Evolutionary conservation across 768 basidiomycete genomes (phyloP), one percentile per base, ranked within the genome.

Genomic region (Rhodosporidiobolus sp.): DNA sequence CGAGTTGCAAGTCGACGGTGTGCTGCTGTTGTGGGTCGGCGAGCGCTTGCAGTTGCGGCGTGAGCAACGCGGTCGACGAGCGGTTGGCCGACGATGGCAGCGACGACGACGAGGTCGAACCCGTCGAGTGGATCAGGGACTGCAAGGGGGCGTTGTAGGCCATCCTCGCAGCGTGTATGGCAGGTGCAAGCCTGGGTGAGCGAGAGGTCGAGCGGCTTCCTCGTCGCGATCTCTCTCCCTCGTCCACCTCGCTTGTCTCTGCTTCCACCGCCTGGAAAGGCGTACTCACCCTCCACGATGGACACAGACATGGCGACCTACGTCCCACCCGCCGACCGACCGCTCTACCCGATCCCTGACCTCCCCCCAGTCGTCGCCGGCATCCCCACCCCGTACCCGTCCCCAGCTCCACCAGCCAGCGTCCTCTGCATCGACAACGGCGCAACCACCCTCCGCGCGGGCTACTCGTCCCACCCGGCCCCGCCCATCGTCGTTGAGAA

Each of bases 371-470:
- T 68, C 34, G 53, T 56, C 17, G 46, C 49, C 30, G 69, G 54
- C 0, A 69, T 65, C 2, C 46, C 63, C 5, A 43, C 69, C 62
- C 55, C 49, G 38, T 35, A 58, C 57, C 38, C 20, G 43, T 24
- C 16, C n/a, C 30, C 11, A 35, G 16, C 35, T 45, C 30, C 90
- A 74, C 82, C 85, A 57, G 65, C 76, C 28, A 84, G 87, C 78
- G 85, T 55, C n/a, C 71, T 72, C 50, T 67, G 66, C 57, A 59
- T 94, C 77, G 93, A 95, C 85, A 94, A 94, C 77, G 93, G 81
- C n/a, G 70, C 74, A 1, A 53, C 70, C 26, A 63, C 63, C 45
- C 48, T 80, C 24, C 71, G 80, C 17, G 79, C 78, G 7, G 80
- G 80, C 22, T 80, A 76, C 66, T 28, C 56, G 16, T 16, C 34